Evolutionary conservation across 495 filamentous ascomycete genomes (phyloP).

Genomic region (Xylaria intraflava): DNA sequence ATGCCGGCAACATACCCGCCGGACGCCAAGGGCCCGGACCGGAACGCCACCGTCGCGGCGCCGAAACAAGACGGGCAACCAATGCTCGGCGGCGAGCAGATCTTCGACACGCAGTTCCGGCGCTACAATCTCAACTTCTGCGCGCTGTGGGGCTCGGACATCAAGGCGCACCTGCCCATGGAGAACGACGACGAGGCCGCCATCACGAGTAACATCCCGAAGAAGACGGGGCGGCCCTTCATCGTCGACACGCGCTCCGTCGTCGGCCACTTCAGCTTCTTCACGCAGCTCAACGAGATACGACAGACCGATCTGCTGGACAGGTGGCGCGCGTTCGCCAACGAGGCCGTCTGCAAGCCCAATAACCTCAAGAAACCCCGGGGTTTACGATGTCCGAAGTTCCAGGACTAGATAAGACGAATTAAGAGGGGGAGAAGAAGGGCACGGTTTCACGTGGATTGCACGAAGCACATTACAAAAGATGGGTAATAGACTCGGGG

Average conservation of each 20-base stretch:
- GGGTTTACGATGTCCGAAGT: constrained; percentile 18
- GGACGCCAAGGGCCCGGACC: constrained; percentile 13
- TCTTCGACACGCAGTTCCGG: constrained; percentile 41
- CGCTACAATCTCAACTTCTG: constrained; percentile 43
- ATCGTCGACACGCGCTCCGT: constrained; percentile 49
- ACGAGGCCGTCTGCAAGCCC: constrained; percentile 34
- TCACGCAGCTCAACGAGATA: constrained; percentile 32
- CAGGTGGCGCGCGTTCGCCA: constrained; percentile 45
- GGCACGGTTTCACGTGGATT: too few relatives aligned
- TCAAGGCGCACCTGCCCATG: constrained; percentile 27
- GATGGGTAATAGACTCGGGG: too few relatives aligned
- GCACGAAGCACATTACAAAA: too few relatives aligned
- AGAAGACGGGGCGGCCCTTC: constrained; percentile 27
- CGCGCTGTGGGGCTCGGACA: constrained; percentile 44
- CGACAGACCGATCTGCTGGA: constrained; percentile 45
- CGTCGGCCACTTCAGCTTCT: constrained; percentile 46
- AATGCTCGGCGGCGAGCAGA: constrained; percentile 24
- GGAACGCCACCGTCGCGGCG: constrained; percentile 10
- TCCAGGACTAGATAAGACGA: background rate
- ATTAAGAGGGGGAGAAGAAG: too few relatives aligned
- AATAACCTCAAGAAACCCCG: constrained; percentile 23
- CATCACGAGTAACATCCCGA: constrained; percentile 21
- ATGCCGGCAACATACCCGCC: constrained; percentile 14
- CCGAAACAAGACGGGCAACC: constrained; percentile 2
- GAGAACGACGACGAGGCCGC: constrained; percentile 28